These are phyloP conservation scores for Coprinellus aureogranulatus DNA, from an alignment of 768 basidiomycete genomes.

Conservation along the genomic window DNA sequence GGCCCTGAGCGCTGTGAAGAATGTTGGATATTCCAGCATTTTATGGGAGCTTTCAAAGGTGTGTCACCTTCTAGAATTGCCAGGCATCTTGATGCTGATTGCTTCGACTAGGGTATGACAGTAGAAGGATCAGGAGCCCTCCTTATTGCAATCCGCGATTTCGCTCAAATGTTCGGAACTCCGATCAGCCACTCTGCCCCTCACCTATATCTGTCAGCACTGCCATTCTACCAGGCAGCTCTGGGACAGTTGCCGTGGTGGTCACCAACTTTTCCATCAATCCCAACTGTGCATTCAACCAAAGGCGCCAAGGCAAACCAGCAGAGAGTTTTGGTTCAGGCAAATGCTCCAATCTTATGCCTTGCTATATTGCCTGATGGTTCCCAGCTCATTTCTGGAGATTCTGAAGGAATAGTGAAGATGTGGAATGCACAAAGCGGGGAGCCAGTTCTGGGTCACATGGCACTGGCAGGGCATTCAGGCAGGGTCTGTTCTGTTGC, in stretches of 20 bases:
- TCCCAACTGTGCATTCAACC: background rate
- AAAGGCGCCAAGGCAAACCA: background rate
- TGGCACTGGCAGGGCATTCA: conserved; percentile 5
- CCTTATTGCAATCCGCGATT: conserved; percentile 13
- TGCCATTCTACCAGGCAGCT: conserved; percentile 20
- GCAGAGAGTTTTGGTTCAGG: conserved; percentile 15
- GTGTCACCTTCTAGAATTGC: background rate
- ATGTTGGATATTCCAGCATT: conserved; percentile 6
- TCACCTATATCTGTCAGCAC: conserved; percentile 24
- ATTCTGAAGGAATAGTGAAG: background rate
- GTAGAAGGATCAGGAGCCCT: conserved; percentile 7
- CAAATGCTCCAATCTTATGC: conserved; percentile 8
- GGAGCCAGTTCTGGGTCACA: background rate
- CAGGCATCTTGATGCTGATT: background rate
- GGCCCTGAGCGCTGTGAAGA: conserved; percentile 23
- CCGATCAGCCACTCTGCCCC: conserved; percentile 19
- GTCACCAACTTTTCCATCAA: background rate
- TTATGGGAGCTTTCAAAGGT: conserved; percentile 5
- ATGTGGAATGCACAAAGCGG: background rate
- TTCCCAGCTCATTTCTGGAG: conserved; percentile 16
- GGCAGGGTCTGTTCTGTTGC: conserved; percentile 15
- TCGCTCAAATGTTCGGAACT: conserved; percentile 11
- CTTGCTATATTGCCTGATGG: conserved; percentile 26
- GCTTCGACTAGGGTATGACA: background rate
- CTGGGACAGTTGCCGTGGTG: too few relatives aligned